Base-by-base conservation (phyloP, 2,329 filamentous ascomycete species). In the Conoideocrella luteorostrata region DNA sequence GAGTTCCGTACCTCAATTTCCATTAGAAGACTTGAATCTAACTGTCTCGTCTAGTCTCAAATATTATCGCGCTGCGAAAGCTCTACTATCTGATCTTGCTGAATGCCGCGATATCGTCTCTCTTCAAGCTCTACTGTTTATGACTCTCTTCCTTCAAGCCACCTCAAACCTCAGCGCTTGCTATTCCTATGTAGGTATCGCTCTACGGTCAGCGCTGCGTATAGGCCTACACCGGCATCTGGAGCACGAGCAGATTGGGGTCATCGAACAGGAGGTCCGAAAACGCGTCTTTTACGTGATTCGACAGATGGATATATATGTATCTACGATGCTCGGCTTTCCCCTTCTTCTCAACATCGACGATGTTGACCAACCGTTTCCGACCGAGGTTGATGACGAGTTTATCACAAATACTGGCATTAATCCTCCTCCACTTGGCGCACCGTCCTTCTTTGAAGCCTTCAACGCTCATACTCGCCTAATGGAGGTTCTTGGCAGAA, bases 181-280 rank as follows among this genome's bases (percentile, higher is more conserved):
- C 58, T 91, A 91, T 61, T 80, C 85, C 0, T 89, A 88, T 53
- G 75, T 91, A 38, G 86, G 86, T 6, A 84, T 91, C 53, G 86
- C 85, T 2, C 68, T 90, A 39, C 78, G 86, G 40, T 84, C 84
- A 6, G 80, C 84, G n/a, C 65, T 91, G 26, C 78, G 86, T 22
- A 82, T 91, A 65, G 87, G 87, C 7, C 69, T 91, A 21, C 87
- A 93, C 60, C 82, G 87, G 41, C 78, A 85, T 47, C 66, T 91
- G 5, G 70, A 80, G 11, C 78, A 84, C 38, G 74, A 78, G 44
- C 74, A 74, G 44, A 74, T 84, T 43, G 74, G 76, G 39, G 71
- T 77, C 3, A 75, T 86, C 44, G 80, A 85, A 54, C 70, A 77
- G 41, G 79, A 86, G 62, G 71, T 75, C 17, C 72, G 82, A 49